These are phyloP conservation scores for Stropharia rugosoannulata DNA, from an alignment of 768 basidiomycete genomes.

Conservation along the genomic window DNA sequence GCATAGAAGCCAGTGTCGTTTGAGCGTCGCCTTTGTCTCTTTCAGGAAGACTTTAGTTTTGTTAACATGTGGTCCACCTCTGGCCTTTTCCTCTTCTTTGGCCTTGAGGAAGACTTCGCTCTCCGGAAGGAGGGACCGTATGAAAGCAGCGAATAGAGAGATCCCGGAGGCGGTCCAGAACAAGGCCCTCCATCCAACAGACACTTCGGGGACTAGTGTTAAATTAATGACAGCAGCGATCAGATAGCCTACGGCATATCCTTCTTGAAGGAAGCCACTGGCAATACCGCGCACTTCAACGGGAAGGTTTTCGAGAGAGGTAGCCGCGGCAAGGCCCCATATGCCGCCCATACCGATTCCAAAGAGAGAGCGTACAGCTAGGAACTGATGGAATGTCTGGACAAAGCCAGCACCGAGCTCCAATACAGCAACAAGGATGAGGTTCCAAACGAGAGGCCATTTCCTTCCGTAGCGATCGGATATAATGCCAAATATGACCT, in stretches of 20 bases:
- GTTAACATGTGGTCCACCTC: slow-evolving; percentile 51
- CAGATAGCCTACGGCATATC: slow-evolving; percentile 84
- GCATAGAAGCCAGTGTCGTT: slow-evolving; percentile 76
- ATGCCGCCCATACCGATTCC: slow-evolving; percentile 89
- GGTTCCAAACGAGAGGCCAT: slow-evolving; percentile 85
- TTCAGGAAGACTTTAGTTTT: slow-evolving; percentile 73
- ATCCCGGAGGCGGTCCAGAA: slow-evolving; percentile 83
- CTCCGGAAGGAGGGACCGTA: slow-evolving; percentile 76
- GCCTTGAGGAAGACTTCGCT: slow-evolving; percentile 70
- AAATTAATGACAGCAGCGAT: slow-evolving; percentile 84
- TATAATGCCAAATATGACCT: slow-evolving; percentile 75
- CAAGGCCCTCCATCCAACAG: slow-evolving; percentile 64
- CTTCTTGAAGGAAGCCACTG: slow-evolving; percentile 84
- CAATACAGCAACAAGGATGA: slow-evolving; percentile 67
- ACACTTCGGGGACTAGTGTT: slow-evolving; percentile 48
- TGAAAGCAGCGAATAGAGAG: slow-evolving; percentile 61
- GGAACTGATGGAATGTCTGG: slow-evolving; percentile 73
- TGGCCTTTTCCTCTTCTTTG: slow-evolving; percentile 50
- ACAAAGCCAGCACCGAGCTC: slow-evolving; percentile 86
- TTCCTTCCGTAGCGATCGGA: slow-evolving; percentile 91
- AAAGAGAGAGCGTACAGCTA: slow-evolving; percentile 79
- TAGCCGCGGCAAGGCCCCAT: slow-evolving; percentile 83
- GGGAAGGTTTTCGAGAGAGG: slow-evolving; percentile 87
- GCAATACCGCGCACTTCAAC: slow-evolving; percentile 83
- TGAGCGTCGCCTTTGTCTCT: slow-evolving; percentile 77